Base-by-base conservation (phyloP, 768 basidiomycete species). In the Hydnum rufescens region DNA sequence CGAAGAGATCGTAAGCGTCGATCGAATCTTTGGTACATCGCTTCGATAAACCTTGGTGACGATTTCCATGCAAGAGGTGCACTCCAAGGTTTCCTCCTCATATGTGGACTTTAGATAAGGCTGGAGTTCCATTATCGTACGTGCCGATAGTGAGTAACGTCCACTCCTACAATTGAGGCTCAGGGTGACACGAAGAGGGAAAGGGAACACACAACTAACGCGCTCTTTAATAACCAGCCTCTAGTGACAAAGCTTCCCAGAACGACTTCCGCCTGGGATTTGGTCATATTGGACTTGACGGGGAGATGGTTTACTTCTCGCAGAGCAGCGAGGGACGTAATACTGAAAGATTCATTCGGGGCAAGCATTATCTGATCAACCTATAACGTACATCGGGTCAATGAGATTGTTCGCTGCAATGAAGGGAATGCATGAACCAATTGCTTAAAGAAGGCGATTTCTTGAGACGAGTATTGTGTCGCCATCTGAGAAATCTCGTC, bases 311-410 rank as follows among this genome's bases (percentile, higher is more conserved):
- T 71, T 13, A 78, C 74, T 64, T 85, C 80, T 44, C 84, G 76
- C 39, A 87, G 67, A 0, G 85, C 86, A 2, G 76, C 78, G 25
- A 84, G 65, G 3, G 84, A 85, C 0, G 82, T 80, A 6, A 87
- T 71, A 18, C 79, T 87, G 62, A 72, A 93, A 0, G 80, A 67
- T 60, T 80, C 76, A 39, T 71, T 71, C 4, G 83, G 77, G 4
- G 87, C 83, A 18, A 80, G 70, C 74, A 90, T 81, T 58, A 93
- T 89, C 65, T 82, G 80, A 60, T 89, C 83, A 36, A 92, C 72
- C 88, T 92, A 58, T 3, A 23, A 26, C 53, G 25, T 49, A 36
- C 28, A 13, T 29, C 50, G 18, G 34, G 26, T 19, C 6, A 48
- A 51, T 23, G 22, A n/a, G 51, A 25, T 19, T 46, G 42, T 18